Evolutionary conservation across 768 basidiomycete genomes (phyloP).

Genomic region (Leccinum subtestaceum): DNA sequence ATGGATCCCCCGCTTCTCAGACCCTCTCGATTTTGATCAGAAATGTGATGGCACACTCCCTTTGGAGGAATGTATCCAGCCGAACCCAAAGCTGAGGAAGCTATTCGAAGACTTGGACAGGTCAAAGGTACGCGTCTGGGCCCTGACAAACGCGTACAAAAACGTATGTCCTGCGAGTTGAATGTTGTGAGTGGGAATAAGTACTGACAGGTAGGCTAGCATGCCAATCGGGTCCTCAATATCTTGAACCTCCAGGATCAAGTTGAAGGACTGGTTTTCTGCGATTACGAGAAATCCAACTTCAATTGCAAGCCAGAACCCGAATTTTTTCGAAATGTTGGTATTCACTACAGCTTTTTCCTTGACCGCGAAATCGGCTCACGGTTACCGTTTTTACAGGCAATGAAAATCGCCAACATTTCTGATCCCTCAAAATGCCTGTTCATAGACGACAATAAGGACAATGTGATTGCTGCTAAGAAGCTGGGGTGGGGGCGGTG

Average conservation of each 20-base stretch:
- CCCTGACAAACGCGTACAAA: slow-evolving; percentile 80
- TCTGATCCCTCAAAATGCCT: slow-evolving; percentile 68
- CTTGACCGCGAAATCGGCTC: neutral
- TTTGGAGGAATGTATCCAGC: slow-evolving; percentile 73
- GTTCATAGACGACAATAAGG: slow-evolving; percentile 76
- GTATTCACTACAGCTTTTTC: neutral
- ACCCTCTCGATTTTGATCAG: slow-evolving; percentile 80
- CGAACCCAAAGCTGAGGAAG: slow-evolving; percentile 56
- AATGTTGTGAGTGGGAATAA: neutral
- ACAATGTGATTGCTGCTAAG: slow-evolving; percentile 66
- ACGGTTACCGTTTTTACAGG: slow-evolving; percentile 38
- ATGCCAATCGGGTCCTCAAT: slow-evolving; percentile 74
- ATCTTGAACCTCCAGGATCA: slow-evolving; percentile 73
- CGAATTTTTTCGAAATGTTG: slow-evolving; percentile 63
- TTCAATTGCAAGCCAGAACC: slow-evolving; percentile 83
- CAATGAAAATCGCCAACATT: slow-evolving; percentile 58
- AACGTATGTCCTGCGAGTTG: slow-evolving; percentile 44
- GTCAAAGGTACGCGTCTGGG: slow-evolving; percentile 78
- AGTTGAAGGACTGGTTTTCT: slow-evolving; percentile 72
- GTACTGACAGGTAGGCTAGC: slow-evolving; percentile 42
- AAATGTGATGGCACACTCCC: slow-evolving; percentile 85
- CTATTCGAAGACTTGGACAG: slow-evolving; percentile 79
- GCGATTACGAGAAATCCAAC: slow-evolving; percentile 64
- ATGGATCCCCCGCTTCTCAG: slow-evolving; percentile 35
- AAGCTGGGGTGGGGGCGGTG: slow-evolving; percentile 68